Base-by-base conservation (phyloP, 2,329 filamentous ascomycete species). In the Hymenoscyphus repandus region DNA sequence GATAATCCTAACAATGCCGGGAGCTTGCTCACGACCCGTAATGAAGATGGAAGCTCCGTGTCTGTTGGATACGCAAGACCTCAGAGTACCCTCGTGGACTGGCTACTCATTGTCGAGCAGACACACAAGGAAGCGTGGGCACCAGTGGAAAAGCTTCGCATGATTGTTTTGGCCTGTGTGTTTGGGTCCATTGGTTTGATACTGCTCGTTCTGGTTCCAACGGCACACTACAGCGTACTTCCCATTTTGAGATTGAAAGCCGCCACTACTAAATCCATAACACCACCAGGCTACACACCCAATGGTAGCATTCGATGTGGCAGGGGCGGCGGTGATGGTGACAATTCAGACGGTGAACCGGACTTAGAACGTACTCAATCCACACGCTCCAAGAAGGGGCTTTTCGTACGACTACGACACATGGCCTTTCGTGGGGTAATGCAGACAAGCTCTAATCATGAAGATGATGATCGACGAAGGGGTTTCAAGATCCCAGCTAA, bases 401-500 rank as follows among this genome's bases (percentile, higher is more conserved):
- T 64, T 38, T 60, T 62, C 31, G 45, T 63, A 22, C 58, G 54
- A 31, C 53, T 66, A 55, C 62, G 44, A 51, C 57, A 57, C 43
- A 44, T 62, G 45, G 60, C 60, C 30, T 55, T 52, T 22, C 52
- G 47, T 13, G 54, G 55, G 13, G 57, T 46, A 49, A 61, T 56
- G 42, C 61, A 60, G 37, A 51, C 64, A 50, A 54, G 61, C 55
- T 17, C 53, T n/a, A 56, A 64, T 49, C 53, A 74, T 77, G 36
- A 75, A 75, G 45, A 76, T 37, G 64, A 62, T 9, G 55, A 62
- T 27, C 53, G 62, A 33, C 59, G 65, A 40, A 57, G 64, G 45
- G 61, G 79, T 31, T 96, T 95, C 68, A 89, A 88, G 57, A 95
- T 96, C 37, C 91, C 91, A 0, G 82, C 81, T 12, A 90, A 88